phyloP scores from a whole-genome alignment of 2,329 filamentous ascomycete species.

The Colletotrichum plurivorum region DNA sequence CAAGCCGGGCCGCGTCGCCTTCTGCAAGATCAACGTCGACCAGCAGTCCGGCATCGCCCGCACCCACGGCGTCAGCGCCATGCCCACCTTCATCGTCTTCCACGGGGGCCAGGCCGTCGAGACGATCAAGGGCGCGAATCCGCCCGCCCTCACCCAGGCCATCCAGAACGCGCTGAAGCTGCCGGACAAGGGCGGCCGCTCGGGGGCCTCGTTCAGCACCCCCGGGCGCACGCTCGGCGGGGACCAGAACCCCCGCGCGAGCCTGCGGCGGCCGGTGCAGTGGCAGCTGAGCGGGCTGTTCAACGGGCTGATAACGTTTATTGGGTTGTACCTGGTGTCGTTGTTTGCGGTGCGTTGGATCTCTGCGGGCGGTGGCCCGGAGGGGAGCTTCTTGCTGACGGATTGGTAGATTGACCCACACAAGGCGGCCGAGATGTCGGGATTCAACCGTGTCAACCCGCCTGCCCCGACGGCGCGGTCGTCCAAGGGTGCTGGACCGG shows the following conservation, averaged over 20 bases:
- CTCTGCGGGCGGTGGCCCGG: background rate
- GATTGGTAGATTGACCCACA: constrained; percentile 70
- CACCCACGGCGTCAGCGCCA: constrained; percentile 84
- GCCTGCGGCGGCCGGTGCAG: constrained; percentile 43
- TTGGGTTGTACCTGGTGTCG: constrained; percentile 73
- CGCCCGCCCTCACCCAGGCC: constrained; percentile 79
- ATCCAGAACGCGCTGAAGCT: constrained; percentile 79
- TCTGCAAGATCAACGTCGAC: constrained; percentile 94
- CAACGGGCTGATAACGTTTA: constrained; percentile 66
- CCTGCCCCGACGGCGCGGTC: constrained; percentile 43
- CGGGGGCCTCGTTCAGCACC: constrained; percentile 65
- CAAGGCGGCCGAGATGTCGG: constrained; percentile 71
- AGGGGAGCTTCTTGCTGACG: constrained; percentile 21
- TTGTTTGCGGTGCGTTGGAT: constrained; percentile 68
- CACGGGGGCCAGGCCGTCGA: constrained; percentile 80
- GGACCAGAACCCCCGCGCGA: constrained; percentile 41
- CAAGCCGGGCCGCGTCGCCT: constrained; percentile 86
- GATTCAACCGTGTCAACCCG: constrained; percentile 68
- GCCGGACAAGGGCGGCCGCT: constrained; percentile 54
- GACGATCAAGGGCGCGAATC: constrained; percentile 87
- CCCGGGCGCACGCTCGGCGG: constrained; percentile 72
- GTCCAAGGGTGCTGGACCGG: constrained; percentile 38
- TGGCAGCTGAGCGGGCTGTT: constrained; percentile 60
- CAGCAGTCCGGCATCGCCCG: constrained; percentile 82
- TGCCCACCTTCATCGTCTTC: constrained; percentile 96